Base-by-base conservation (phyloP, 148 eudicot species). In the Persicaria tinctoria region DNA sequence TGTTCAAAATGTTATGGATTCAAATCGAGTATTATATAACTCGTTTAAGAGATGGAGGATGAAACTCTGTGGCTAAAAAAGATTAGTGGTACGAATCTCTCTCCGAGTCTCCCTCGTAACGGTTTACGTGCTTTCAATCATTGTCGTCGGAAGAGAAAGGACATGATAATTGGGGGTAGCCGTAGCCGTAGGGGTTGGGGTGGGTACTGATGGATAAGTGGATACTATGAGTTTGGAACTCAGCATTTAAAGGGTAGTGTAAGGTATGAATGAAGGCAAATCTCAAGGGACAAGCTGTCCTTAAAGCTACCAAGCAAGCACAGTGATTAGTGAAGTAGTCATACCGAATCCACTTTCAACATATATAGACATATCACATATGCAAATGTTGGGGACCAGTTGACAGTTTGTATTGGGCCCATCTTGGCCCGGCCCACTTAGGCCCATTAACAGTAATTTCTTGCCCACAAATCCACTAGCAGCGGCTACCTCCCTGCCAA, bases 191-290 rank as follows among this genome's bases (percentile, higher is more conserved):
- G 64, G 12, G 53, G 12, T 9, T 17, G 60, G 64, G 20, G 64
- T 59, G 17, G 70, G 47, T 66, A 44, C 18, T 38, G 12, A 7
- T 41, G 12, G 9, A 66, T 66, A 14, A 66, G 17, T 44, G 70
- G 18, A 9, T 16, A 66, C 3, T 44, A 5, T 66, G 17, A 66
- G 48, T 66, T 66, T 66, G 70, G 70, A 44, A 8, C 6, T 66
- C 47, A 44, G 70, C 70, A 66, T 41, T 41, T 44, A 66, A 10
- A 66, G 47, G 41, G n/a, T 66, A 66, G 70, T 66, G 18, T 66
- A 14, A 18, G 27, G 3, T 32, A 38, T 66, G 46, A 32, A 12
- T 60, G 66, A 9, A 3, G 44, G 66, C 41, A 60, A 60, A 60
- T 23, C 41, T 8, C 4, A 60, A 23, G 66, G 41, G 27, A 23